Evolutionary conservation across 1,284 basidiomycete species (phyloP).

Genomic region (Thecaphora thlaspeos): DNA sequence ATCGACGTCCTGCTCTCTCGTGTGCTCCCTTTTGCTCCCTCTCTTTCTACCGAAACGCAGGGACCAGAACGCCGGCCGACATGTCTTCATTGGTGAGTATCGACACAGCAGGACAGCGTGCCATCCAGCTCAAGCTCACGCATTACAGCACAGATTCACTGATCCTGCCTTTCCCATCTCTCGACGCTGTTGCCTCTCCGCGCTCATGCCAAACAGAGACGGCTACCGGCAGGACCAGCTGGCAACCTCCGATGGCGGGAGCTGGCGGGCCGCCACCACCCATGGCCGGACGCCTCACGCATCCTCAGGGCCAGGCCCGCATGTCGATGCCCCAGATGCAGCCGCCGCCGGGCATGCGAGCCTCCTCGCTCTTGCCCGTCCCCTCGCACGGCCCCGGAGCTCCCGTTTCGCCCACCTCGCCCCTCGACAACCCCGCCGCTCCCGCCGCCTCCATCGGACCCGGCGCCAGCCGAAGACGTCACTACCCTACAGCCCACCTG

Average conservation of each 20-base stretch:
- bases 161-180: no score
- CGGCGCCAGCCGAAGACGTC: slow-evolving; percentile 60
- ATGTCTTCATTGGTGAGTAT: slow-evolving; percentile 71
- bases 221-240: slow-evolving; percentile 57
- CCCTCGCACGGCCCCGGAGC: slow-evolving; percentile 28
- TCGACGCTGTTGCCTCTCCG: no score
- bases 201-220: slow-evolving; percentile 39
- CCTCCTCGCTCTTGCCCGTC: slow-evolving; percentile 28
- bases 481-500: slow-evolving; percentile 59
- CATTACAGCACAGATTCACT: no score
- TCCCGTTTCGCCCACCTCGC: slow-evolving; percentile 18
- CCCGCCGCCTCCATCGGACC: slow-evolving; percentile 54
- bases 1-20: background rate
- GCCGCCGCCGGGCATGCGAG: slow-evolving; percentile 39
- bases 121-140: no score
- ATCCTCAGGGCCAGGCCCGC: slow-evolving; percentile 49
- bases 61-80: slow-evolving; percentile 76
- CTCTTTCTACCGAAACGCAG: slow-evolving; percentile 59
- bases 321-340: slow-evolving; percentile 56
- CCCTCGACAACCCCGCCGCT: slow-evolving; percentile 12
- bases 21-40: slow-evolving; percentile 4
- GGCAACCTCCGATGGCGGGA: slow-evolving; percentile 52
- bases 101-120: no score
- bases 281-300: slow-evolving; percentile 46
- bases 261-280: slow-evolving; percentile 8